phyloP scores from a whole-genome alignment of 495 filamentous ascomycete species.

The Hypoxylon cercidicola region DNA sequence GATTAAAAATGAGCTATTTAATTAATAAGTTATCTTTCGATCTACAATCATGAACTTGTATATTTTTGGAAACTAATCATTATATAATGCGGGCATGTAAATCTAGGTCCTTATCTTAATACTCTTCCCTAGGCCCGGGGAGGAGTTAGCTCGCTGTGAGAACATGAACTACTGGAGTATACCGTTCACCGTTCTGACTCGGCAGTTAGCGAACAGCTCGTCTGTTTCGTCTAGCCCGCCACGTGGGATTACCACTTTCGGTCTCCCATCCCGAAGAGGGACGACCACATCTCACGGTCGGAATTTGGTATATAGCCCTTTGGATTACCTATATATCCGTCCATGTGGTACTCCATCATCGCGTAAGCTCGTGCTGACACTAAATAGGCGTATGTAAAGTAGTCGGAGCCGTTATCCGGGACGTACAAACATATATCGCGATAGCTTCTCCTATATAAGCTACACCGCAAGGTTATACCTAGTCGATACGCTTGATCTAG shows the following conservation, averaged over 20 bases:
- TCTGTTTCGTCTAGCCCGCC: conserved; percentile 28
- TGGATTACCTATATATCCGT: not conserved
- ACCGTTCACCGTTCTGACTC: conserved; percentile 7
- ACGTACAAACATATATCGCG: conserved; percentile 8
- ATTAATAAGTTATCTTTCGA: conserved; percentile 14
- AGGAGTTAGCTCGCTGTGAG: no score
- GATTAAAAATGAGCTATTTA: conserved; percentile 14
- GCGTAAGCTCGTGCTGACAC: not conserved
- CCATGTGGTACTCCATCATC: not conserved
- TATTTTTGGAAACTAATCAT: not conserved
- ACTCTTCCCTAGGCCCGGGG: not conserved
- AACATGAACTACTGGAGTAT: no score
- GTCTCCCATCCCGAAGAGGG: conserved; percentile 11
- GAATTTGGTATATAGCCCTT: conserved; percentile 19
- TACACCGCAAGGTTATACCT: conserved; percentile 18
- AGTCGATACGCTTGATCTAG: conserved; percentile 17
- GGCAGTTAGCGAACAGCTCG: conserved; percentile 30
- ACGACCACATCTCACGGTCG: conserved; percentile 12
- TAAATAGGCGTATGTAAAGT: not conserved
- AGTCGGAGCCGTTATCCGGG: not conserved
- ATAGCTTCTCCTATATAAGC: conserved; percentile 2
- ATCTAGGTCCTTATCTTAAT: conserved; percentile 31
- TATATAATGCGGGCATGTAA: conserved; percentile 12
- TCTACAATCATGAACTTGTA: no score
- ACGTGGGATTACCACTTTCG: conserved; percentile 38